Conservation (phyloP, 2,329 filamentous ascomycete genomes). For the Fusarium sp. region DNA sequence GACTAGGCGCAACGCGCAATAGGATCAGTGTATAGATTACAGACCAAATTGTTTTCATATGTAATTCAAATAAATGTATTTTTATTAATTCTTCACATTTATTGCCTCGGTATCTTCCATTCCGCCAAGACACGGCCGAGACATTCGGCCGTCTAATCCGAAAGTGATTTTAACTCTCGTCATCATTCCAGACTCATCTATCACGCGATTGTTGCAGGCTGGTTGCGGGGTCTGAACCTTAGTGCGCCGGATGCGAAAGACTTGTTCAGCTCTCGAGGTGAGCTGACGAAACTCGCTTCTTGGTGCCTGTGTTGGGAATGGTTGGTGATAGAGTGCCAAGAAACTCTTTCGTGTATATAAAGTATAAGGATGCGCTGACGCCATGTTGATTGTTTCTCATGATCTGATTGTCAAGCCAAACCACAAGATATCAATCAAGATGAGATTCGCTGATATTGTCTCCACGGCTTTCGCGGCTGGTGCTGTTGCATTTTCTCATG, state of each 20-base stretch:
- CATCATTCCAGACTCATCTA: background rate
- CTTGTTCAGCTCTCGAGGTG: background rate
- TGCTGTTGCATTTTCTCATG: background rate
- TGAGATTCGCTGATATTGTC: background rate
- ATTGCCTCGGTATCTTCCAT: background rate
- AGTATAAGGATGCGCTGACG: background rate
- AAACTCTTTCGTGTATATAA: background rate
- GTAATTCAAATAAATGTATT: background rate
- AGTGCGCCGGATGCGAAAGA: background rate
- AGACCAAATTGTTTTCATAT: background rate
- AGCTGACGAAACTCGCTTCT: background rate
- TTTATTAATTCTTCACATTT: background rate
- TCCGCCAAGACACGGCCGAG: background rate
- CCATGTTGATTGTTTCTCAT: background rate
- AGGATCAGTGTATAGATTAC: background rate
- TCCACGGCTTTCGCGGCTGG: background rate
- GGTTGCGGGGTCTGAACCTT: background rate
- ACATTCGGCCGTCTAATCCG: background rate
- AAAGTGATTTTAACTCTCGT: background rate
- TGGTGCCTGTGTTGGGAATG: background rate
- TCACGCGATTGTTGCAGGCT: background rate
- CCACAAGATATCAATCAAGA: background rate
- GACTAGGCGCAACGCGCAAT: conserved; percentile 4
- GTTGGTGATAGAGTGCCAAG: background rate
- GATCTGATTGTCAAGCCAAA: background rate